Base-by-base conservation (phyloP, 352 stramenopile genomes). In the Phytophthora fragariae region DNA sequence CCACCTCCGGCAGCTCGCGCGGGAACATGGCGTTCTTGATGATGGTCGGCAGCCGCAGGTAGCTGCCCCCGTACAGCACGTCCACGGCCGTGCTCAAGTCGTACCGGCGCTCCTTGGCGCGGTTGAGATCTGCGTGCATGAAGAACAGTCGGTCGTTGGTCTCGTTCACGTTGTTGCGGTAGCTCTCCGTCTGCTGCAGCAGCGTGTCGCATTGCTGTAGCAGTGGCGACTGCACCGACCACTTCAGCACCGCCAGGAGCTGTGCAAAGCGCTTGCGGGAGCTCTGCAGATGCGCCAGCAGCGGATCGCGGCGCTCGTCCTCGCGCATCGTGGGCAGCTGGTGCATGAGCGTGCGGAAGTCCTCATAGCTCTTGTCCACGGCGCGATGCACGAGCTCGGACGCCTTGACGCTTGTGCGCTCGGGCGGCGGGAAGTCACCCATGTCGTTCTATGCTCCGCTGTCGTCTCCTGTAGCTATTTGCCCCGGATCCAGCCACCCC, bases 131-230 rank as follows among this genome's bases (percentile, higher is more conserved):
- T 19, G 85, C 83, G 66, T 96, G 89, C 80, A 96, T 87, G 79
- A 94, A 94, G 70, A 94, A 96, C 11, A 96, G 72, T 9, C 89
- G 85, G 57, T 96, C 89, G 49, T 94, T 94, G 19, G 86, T 92
- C 73, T 96, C 89, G 68, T 94, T 94, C 52, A 84, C 73, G 44
- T 94, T 88, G 71, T 94, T 92, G 47, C 80, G 82, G 70, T 88
- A 96, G 39, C 52, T 69, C 46, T 93, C 75, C 5, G 86, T 81
- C 54, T 91, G 82, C 47, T 81, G 60, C 33, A 94, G 75, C 37
- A 96, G 55, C 35, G 74, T 73, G 46, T 92, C 80, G 70, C 89
- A 94, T 66, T 94, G 85, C 73, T 90, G 77, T 24, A 94, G 73
- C 60, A 96, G 70, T 50, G 89, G 87, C 60, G 87, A 87, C 68